A percentile compares a stretch with the other conserved stretches of the same genome.
Evolutionary conservation across 257 asterid species (phyloP).

Genomic region (Solanum corneliomulleri): DNA sequence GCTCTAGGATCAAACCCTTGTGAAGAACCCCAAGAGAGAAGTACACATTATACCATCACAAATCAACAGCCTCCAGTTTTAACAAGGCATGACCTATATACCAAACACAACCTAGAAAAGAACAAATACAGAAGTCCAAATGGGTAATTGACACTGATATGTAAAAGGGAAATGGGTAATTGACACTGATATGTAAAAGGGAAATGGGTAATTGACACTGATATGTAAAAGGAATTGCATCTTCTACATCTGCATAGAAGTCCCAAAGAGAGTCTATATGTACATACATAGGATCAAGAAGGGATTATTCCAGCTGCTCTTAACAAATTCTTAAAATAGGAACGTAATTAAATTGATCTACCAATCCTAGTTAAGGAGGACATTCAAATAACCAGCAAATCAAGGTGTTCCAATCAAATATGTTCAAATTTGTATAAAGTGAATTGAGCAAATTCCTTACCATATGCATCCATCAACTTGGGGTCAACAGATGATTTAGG

Average conservation of each 20-base stretch:
- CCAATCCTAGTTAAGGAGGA: not conserved
- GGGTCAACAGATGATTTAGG: conserved; percentile 70
- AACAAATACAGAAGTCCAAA: not conserved
- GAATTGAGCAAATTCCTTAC: conserved; percentile 29
- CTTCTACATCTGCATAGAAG: not conserved
- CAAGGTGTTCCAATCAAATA: not conserved
- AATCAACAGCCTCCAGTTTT: not conserved
- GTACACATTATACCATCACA: not conserved
- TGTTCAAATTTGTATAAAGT: not conserved
- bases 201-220: not conserved
- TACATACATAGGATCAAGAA: not conserved
- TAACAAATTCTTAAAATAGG: not conserved
- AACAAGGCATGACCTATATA: not conserved
- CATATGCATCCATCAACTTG: conserved; percentile 64
- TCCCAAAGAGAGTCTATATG: not conserved
- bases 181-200: not conserved
- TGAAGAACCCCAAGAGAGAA: not conserved
- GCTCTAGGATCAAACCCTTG: not conserved
- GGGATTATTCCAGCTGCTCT: not conserved
- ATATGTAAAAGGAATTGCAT: not conserved
- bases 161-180: not conserved
- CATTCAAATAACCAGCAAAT: not conserved
- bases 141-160: not conserved
- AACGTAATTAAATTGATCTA: not conserved
- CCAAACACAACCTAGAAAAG: not conserved